These are phyloP conservation scores for Apostasia shenzhenica DNA, from an alignment of 106 monocot genomes.

Conservation along the genomic window DNA sequence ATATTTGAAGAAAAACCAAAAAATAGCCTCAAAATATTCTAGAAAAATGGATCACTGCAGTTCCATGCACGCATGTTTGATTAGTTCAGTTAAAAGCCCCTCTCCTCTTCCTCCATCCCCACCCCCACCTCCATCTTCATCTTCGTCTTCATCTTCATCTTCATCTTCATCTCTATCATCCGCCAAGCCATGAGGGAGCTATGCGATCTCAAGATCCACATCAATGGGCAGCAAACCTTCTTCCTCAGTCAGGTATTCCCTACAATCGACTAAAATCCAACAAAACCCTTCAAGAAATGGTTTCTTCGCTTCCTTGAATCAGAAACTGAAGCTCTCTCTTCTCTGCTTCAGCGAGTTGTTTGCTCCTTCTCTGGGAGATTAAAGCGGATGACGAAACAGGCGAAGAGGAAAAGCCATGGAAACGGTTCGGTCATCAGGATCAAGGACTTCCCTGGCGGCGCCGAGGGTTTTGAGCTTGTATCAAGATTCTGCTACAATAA, in stretches of 20 bases:
- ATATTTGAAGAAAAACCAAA: no score
- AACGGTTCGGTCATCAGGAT: conserved; percentile 29
- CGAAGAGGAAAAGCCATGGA: conserved; percentile 21
- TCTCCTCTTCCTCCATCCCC: neutral
- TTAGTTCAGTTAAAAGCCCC: neutral
- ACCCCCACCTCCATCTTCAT: neutral
- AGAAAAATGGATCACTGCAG: no score
- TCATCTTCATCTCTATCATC: neutral
- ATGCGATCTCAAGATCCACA: conserved; percentile 51
- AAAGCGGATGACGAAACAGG: conserved; percentile 37
- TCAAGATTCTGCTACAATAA: conserved; percentile 64
- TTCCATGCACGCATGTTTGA: no score
- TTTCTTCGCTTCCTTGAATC: neutral
- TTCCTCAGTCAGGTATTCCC: conserved; percentile 45
- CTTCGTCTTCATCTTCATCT: neutral
- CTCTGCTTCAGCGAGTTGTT: conserved; percentile 32
- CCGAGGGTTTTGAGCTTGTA: conserved; percentile 50
- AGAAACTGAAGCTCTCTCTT: neutral
- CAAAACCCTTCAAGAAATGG: neutral
- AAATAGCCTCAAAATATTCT: no score
- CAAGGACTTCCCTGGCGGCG: conserved; percentile 51
- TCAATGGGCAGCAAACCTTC: conserved; percentile 61
- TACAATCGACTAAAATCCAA: neutral
- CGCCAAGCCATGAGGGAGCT: conserved; percentile 37
- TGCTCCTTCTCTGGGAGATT: conserved; percentile 53